Percentiles rank a stretch among this genome's conserved stretches.
Conservation (phyloP, 345 rosid genomes). For the Nephelium lappaceum region DNA sequence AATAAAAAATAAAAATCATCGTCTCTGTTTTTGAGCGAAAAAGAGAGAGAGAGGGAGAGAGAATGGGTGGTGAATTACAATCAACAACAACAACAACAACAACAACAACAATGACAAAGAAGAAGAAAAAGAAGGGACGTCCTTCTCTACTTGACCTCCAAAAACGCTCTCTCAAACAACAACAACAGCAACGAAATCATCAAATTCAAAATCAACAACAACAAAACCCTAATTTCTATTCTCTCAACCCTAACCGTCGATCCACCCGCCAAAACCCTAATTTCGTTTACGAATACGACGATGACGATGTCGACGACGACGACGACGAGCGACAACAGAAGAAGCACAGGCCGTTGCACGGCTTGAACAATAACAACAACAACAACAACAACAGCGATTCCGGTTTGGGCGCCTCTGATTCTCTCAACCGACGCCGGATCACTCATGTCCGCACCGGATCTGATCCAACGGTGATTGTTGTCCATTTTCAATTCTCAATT, state of each 20-base stretch:
- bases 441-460: constrained; percentile 51
- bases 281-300: constrained; percentile 27
- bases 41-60: constrained; percentile 17
- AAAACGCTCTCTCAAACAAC: constrained; percentile 82
- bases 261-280: constrained; percentile 61
- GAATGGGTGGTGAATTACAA: constrained; percentile 54
- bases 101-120: constrained; percentile 46
- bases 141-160: constrained; percentile 95
- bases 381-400: constrained; percentile 18
- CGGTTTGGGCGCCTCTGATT: constrained; percentile 41
- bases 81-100: constrained; percentile 13
- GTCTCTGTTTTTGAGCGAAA: constrained; percentile 27
- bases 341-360: constrained; percentile 71
- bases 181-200: constrained; percentile 56
- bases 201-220: constrained; percentile 16
- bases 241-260: constrained; percentile 43
- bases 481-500: not conserved
- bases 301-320: constrained; percentile 45
- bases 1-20: constrained; percentile 29
- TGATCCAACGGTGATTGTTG: constrained; percentile 49
- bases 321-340: constrained; percentile 76
- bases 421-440: constrained; percentile 43
- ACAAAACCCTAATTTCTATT: constrained; percentile 43
- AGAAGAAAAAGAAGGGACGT: constrained; percentile 97
- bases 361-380: constrained; percentile 40